Percentiles rank a stretch among this genome's conserved stretches.
These are phyloP conservation scores for Bolboschoenus planiculmis DNA, from an alignment of 176 grass and related monocot species.

Conservation along the genomic window DNA sequence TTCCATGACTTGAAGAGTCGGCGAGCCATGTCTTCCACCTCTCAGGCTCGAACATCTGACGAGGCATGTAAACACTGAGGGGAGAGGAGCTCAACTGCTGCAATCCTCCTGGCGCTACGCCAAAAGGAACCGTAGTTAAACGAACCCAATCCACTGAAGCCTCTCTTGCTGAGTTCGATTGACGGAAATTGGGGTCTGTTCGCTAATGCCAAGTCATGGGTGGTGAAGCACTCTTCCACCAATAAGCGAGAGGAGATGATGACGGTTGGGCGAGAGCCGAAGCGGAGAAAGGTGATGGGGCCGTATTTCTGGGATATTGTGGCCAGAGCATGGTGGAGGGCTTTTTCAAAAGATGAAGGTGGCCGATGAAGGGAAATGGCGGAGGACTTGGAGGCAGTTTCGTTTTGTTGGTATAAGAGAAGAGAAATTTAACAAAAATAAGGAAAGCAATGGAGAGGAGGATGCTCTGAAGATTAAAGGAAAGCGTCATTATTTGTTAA, in stretches of 20 bases:
- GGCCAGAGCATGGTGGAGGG: constrained; percentile 11
- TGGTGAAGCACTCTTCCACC: constrained; percentile 30
- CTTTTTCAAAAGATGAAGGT: constrained; percentile 28
- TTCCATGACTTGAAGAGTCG: background rate
- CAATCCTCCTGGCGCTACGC: constrained; percentile 24
- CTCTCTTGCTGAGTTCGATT: background rate
- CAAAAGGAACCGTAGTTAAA: constrained; percentile 16
- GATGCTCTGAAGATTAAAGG: background rate
- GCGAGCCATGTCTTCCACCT: background rate
- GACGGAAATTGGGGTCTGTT: constrained; percentile 25
- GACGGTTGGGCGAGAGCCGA: constrained; percentile 19
- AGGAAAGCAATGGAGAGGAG: background rate
- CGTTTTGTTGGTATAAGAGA: background rate
- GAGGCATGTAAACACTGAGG: background rate
- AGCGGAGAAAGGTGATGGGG: constrained; percentile 20
- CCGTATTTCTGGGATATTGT: background rate
- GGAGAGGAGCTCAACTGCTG: background rate
- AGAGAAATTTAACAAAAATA: background rate
- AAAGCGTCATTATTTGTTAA: background rate
- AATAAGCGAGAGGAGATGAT: constrained; percentile 5
- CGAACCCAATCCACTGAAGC: background rate
- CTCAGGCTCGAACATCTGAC: background rate
- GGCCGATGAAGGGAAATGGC: constrained; percentile 13
- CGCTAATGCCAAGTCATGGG: constrained; percentile 27
- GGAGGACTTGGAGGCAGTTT: background rate